A percentile compares a stretch with the other conserved stretches of the same genome.
phyloP scores from a whole-genome alignment of 768 basidiomycete genomes.

The Boletus huronensis region DNA sequence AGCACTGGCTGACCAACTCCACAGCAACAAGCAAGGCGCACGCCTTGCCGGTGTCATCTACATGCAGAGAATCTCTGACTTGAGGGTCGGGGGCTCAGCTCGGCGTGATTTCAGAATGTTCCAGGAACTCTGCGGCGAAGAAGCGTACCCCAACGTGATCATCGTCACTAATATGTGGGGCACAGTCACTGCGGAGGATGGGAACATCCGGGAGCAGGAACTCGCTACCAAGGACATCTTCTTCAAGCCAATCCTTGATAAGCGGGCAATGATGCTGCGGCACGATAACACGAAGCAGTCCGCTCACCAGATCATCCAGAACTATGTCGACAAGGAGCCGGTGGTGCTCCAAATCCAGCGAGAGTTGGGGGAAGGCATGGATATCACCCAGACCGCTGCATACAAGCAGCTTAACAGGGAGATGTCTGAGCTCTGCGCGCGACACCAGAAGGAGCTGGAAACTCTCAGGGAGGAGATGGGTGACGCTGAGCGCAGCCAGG shows the following conservation, averaged over 20 bases:
- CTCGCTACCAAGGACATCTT: conserved; percentile 40
- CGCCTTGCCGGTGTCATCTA: conserved; percentile 50
- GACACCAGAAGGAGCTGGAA: conserved; percentile 46
- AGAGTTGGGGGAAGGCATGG: conserved; percentile 47
- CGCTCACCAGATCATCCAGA: conserved; percentile 43
- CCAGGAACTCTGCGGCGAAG: conserved; percentile 50
- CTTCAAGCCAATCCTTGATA: conserved; percentile 49
- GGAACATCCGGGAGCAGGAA: conserved; percentile 43
- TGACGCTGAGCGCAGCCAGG: conserved; percentile 41
- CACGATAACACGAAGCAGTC: conserved; percentile 42
- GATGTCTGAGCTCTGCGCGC: conserved; percentile 42
- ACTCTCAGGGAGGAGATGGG: conserved; percentile 45
- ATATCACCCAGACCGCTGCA: conserved; percentile 53
- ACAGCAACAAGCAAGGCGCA: conserved; percentile 34
- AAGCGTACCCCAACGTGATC: conserved; percentile 47
- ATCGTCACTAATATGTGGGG: conserved; percentile 57
- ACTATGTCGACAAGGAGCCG: conserved; percentile 40
- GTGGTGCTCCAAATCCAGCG: conserved; percentile 49
- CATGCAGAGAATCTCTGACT: conserved; percentile 50
- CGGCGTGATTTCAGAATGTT: conserved; percentile 50
- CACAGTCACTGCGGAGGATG: conserved; percentile 35
- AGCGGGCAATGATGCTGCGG: conserved; percentile 41
- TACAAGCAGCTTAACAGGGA: conserved; percentile 50
- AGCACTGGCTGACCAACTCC: conserved; percentile 10
- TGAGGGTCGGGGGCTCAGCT: conserved; percentile 47